phyloP scores from a whole-genome alignment of 2,329 filamentous ascomycete genomes.

The Parasarocladium wereldwijsianum region DNA sequence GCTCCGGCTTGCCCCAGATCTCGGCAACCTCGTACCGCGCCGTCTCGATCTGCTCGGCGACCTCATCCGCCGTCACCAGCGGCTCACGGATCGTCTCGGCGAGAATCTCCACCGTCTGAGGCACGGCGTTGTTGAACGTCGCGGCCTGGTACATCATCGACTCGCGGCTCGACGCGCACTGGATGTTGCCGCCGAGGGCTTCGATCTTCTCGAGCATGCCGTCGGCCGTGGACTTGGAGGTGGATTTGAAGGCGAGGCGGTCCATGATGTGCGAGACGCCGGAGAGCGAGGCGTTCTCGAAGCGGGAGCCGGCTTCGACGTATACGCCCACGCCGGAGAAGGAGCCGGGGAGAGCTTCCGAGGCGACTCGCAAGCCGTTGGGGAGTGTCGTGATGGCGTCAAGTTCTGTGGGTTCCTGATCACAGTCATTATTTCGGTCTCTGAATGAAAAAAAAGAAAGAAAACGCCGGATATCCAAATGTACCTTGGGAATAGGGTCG shows the following conservation, averaged over 20 bases:
- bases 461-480: too few species aligned
- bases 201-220: constrained; percentile 81
- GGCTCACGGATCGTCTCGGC: constrained; percentile 90
- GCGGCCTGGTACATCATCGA: constrained; percentile 98
- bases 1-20: constrained; percentile 94
- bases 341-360: constrained; percentile 83
- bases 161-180: constrained; percentile 90
- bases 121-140: constrained; percentile 88
- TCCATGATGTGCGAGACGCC: constrained; percentile 96
- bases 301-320: constrained; percentile 86
- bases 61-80: constrained; percentile 71
- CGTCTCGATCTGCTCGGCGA: constrained; percentile 73
- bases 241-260: constrained; percentile 86
- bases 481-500: constrained; percentile 21
- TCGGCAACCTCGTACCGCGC: constrained; percentile 92
- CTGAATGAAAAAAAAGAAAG: too few species aligned
- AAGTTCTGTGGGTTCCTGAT: constrained; percentile 63
- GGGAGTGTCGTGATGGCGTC: constrained; percentile 77
- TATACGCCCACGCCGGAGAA: constrained; percentile 95
- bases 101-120: constrained; percentile 65
- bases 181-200: constrained; percentile 83
- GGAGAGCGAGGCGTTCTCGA: constrained; percentile 71
- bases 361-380: constrained; percentile 89
- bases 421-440: background rate
- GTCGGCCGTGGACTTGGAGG: constrained; percentile 56